A percentile compares a stretch with the other conserved stretches of the same genome.
Evolutionary conservation across 2,329 filamentous ascomycete species (phyloP).

Genomic region (Torrubiellomyces zombiae): DNA sequence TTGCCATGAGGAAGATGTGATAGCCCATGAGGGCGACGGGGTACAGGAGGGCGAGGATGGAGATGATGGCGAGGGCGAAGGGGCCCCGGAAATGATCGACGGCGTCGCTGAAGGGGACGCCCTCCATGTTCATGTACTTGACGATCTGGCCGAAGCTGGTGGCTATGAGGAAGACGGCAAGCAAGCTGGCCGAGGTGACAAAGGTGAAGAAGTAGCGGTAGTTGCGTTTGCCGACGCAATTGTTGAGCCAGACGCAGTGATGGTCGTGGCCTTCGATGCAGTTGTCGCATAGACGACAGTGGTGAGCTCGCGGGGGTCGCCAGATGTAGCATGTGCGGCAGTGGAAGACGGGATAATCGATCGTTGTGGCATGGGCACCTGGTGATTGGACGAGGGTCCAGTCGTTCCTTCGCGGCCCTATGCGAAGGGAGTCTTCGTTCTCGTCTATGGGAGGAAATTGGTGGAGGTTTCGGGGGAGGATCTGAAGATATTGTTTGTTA

Average conservation of each 20-base stretch:
- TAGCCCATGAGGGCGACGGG: conserved; percentile 73
- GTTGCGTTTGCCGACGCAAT: conserved; percentile 90
- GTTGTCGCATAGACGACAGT: conserved; percentile 93
- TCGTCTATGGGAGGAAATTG: conserved; percentile 62
- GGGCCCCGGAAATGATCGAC: conserved; percentile 59
- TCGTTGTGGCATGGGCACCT: conserved; percentile 59
- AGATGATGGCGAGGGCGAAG: conserved; percentile 81
- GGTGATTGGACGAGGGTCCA: conserved; percentile 85
- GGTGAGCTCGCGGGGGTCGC: conserved; percentile 87
- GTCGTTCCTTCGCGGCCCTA: conserved; percentile 77
- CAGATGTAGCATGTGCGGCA: conserved; percentile 97
- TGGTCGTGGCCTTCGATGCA: conserved; percentile 96
- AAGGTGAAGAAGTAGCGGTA: conserved; percentile 97
- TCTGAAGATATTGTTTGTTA: conserved; percentile 37
- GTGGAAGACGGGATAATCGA: conserved; percentile 97
- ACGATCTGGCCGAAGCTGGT: conserved; percentile 69
- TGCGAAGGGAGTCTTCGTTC: conserved; percentile 61
- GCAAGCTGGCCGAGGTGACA: conserved; percentile 60
- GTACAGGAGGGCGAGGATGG: conserved; percentile 58
- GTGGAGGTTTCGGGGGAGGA: conserved; percentile 82
- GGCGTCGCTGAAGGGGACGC: conserved; percentile 49
- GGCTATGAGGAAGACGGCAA: conserved; percentile 59
- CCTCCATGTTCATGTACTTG: conserved; percentile 47
- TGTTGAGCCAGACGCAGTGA: conserved; percentile 98
- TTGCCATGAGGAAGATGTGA: conserved; percentile 76